These are phyloP conservation scores for Fusarium avenaceum DNA, from an alignment of 2,329 filamentous ascomycete genomes.

Conservation along the genomic window DNA sequence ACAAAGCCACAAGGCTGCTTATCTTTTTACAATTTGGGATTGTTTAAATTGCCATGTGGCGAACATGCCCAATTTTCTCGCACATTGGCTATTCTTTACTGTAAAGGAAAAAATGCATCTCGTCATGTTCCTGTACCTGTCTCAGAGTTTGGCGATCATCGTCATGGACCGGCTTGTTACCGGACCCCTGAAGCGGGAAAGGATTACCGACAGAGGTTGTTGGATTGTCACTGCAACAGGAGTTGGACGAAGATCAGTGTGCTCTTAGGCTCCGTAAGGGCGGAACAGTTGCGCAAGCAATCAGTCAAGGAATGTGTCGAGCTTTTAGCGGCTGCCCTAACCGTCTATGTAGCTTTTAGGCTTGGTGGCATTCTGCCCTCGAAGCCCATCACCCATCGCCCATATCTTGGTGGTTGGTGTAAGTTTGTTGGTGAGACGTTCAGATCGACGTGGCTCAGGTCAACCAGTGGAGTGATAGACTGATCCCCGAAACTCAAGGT, in stretches of 20 bases:
- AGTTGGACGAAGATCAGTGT: slow-evolving; percentile 20
- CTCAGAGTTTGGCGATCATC: slow-evolving; percentile 32
- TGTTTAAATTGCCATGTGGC: slow-evolving; percentile 42
- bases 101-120: background rate
- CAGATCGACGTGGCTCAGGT: slow-evolving; percentile 20
- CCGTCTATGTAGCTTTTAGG: background rate
- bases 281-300: slow-evolving; percentile 10
- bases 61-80: slow-evolving; percentile 28
- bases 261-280: no score
- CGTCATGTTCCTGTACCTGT: slow-evolving; percentile 33
- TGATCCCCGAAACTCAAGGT: slow-evolving; percentile 11
- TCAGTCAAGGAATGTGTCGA: slow-evolving; percentile 6
- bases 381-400: no score
- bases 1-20: slow-evolving; percentile 19
- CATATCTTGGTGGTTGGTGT: slow-evolving; percentile 10
- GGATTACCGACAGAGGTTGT: slow-evolving; percentile 17
- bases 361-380: slow-evolving; percentile 20
- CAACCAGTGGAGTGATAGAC: slow-evolving; percentile 9
- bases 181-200: slow-evolving; percentile 7
- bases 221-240: slow-evolving; percentile 17
- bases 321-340: background rate
- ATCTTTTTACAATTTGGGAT: slow-evolving; percentile 42
- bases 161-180: slow-evolving; percentile 20
- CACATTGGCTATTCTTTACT: background rate
- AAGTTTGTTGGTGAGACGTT: slow-evolving; percentile 29